Evolutionary conservation across 257 asterid genomes (phyloP), one percentile per base, ranked within the genome.

Genomic region (Salvia miltiorrhiza): DNA sequence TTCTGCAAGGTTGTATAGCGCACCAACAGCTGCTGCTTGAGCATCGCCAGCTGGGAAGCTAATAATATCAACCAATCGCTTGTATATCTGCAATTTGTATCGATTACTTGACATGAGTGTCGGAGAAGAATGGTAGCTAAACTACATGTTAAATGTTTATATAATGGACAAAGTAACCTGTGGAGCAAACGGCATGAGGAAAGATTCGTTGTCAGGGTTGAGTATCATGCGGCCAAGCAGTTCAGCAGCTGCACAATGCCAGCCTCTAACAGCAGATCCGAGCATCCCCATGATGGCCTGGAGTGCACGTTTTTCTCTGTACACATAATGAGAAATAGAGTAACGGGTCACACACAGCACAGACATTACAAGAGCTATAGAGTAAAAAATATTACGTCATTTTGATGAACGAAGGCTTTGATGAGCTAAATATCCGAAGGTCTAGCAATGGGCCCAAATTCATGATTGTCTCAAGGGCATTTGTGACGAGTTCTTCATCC

Each of bases 231-330:
- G 97, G 23, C 99, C 96, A 37, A 91, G 84, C 67, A 94, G 80
- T 73, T 94, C 97, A 3, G 99, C 96, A 48, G 99, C 95, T 17
- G 93, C 96, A 79, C 97, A 90, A 79, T 94, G 99, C 99, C 99
- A 94, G 72, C 86, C 80, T 80, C 81, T 81, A 56, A 94, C 97
- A 72, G 93, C 81, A 66, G 99, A 94, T 58, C 90, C 96, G 70
- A 94, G 83, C 79, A 94, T 82, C 69, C 87, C 97, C 91, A 87
- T 86, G 69, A 90, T 81, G 40, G 96, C 95, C 84, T 87, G 95
- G 66, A 94, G 92, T 10, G 94, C 97, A 50, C 87, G 95, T 56
- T 85, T 82, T 79, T 82, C 96, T 69, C 99, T 93, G 83, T 23
- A 12, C 43, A 57, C 20, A 61, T 19, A 40, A 73, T 39, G 35